Percentiles rank a stretch among this genome's conserved stretches.
Conservation (phyloP, 148 eudicot genomes). For the Oxyria digyna region DNA sequence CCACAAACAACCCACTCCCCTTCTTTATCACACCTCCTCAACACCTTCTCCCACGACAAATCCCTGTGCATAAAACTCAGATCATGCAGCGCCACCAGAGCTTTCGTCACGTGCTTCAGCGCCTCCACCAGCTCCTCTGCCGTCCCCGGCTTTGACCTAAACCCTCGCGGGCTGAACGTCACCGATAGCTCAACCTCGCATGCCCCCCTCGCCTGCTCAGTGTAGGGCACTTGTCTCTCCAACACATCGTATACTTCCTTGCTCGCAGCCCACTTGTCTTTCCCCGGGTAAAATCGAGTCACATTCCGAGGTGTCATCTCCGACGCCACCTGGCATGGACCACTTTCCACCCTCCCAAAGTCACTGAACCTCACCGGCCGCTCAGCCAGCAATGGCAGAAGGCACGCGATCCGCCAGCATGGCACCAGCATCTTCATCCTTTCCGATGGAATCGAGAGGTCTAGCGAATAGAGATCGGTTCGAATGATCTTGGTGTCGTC, state of each 20-base stretch:
- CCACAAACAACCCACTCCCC: slow-evolving; percentile 54
- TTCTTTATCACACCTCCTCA: slow-evolving; percentile 15
- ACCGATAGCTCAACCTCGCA: slow-evolving; percentile 35
- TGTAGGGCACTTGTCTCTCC: slow-evolving; percentile 48
- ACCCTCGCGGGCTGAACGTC: slow-evolving; percentile 56
- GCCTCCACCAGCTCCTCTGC: slow-evolving; percentile 47
- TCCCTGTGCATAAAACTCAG: slow-evolving; percentile 77
- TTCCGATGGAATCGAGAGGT: slow-evolving; percentile 45
- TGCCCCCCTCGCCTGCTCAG: slow-evolving; percentile 24
- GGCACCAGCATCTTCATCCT: slow-evolving; percentile 50
- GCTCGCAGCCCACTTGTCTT: slow-evolving; percentile 36
- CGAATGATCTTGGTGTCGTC: slow-evolving; percentile 20
- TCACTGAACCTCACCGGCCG: slow-evolving; percentile 44
- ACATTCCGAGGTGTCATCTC: slow-evolving; percentile 48
- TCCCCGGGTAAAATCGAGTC: slow-evolving; percentile 34
- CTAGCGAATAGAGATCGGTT: slow-evolving; percentile 50
- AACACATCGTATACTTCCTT: slow-evolving; percentile 62
- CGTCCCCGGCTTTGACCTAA: slow-evolving; percentile 33
- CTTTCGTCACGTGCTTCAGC: slow-evolving; percentile 61
- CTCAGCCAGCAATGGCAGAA: slow-evolving; percentile 58
- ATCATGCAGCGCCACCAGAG: slow-evolving; percentile 71
- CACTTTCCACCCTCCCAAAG: slow-evolving; percentile 31
- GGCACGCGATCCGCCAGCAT: slow-evolving; percentile 70
- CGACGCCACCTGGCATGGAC: slow-evolving; percentile 24
- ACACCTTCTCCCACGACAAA: slow-evolving; percentile 64